Conservation (phyloP, 2,329 filamentous ascomycete genomes). For the Sordariomycetes sp. region DNA sequence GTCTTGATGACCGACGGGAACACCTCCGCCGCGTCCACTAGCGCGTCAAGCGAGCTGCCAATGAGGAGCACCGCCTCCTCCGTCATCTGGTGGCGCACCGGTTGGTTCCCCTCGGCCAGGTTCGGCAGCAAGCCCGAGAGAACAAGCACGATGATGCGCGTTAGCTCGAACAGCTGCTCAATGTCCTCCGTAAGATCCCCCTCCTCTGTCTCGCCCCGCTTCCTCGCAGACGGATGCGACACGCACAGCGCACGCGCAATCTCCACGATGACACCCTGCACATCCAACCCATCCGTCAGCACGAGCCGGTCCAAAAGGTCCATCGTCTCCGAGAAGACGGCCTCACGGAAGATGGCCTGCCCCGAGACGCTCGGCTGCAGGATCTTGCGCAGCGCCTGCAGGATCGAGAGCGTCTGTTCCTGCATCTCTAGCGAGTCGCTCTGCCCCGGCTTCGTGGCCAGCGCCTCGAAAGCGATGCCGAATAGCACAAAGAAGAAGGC, state of each 20-base stretch:
- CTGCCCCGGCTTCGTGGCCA: constrained; percentile 60
- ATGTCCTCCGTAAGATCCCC: constrained; percentile 91
- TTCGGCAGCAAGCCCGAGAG: constrained; percentile 80
- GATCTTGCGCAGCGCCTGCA: constrained; percentile 89
- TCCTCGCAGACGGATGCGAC: constrained; percentile 75
- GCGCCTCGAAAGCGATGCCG: constrained; percentile 87
- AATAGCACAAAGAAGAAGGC: constrained; percentile 99
- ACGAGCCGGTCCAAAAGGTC: constrained; percentile 87
- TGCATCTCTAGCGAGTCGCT: constrained; percentile 46
- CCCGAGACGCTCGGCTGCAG: constrained; percentile 87
- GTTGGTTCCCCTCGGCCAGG: constrained; percentile 51
- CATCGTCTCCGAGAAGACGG: constrained; percentile 94
- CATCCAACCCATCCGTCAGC: constrained; percentile 76
- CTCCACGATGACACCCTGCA: constrained; percentile 86
- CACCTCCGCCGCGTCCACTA: constrained; percentile 89
- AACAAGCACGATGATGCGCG: constrained; percentile 88
- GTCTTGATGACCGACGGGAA: constrained; percentile 96
- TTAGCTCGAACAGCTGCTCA: constrained; percentile 93
- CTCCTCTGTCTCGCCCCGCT: constrained; percentile 35
- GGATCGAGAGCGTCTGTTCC: constrained; percentile 74
- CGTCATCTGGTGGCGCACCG: constrained; percentile 63
- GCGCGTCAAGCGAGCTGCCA: constrained; percentile 65
- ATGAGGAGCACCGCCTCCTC: constrained; percentile 79
- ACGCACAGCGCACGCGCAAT: constrained; percentile 85
- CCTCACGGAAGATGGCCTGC: constrained; percentile 90